Base-by-base conservation (phyloP, 441 rosid species). In the Syzygium malaccense region DNA sequence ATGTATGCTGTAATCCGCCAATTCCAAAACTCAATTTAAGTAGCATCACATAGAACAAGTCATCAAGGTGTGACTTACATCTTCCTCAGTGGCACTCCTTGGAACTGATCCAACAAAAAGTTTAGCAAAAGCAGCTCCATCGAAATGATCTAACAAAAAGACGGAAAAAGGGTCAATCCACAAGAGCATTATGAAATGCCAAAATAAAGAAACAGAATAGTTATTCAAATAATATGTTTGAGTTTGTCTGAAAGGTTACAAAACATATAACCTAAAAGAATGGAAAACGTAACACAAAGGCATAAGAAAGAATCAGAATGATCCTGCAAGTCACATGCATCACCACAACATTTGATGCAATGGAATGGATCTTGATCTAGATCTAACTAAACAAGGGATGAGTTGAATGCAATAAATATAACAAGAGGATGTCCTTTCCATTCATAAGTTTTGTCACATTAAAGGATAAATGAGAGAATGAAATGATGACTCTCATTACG, bases 91-190 rank as follows among this genome's bases (percentile, higher is more conserved):
- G 57, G 96, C 95, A 87, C 98, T 95, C 93, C 97, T 94, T 49
- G 99, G 99, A 92, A 98, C 99, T 25, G 99, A 98, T 85, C 99
- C 99, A 91, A 98, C 98, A 94, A 98, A 98, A 89, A 97, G 99
- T 93, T 98, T 98, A 86, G 99, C 98, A 89, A 94, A 90, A 90
- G 92, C 92, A 85, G 94, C 93, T 83, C 94, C 91, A 90, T 94
- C 98, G 85, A 88, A 90, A 75, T 91, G 90, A 88, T 98, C 99
- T 96, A 60, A 57, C 49, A 86, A 85, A 37, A 66, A 55, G 78
- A 62, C 10, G 23, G 93, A 75, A 91, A 87, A 91, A 87, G 83
- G 89, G 68, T 55, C 80, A 11, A 83, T 88, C 56, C 85, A 23
- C 57, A 54, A 25, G 41, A 56, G 60, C 62, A 87, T 71, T 79